A percentile compares a stretch with the other conserved stretches of the same genome.
phyloP scores from a whole-genome alignment of 768 basidiomycete species.

The Agaricus sinodeliciosus region DNA sequence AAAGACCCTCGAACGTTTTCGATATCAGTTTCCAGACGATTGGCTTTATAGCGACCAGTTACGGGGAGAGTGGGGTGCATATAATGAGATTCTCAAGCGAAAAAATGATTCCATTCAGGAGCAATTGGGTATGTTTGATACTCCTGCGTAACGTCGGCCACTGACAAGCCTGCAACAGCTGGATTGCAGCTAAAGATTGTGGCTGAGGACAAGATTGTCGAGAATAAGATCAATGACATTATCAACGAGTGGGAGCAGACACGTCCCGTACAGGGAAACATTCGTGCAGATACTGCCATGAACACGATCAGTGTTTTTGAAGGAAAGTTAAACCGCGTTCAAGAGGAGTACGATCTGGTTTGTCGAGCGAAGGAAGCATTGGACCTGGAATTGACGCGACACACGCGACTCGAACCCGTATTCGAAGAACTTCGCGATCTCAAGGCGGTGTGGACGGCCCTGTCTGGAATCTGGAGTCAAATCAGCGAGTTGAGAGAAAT shows the following conservation, averaged over 20 bases:
- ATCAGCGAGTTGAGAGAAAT: conserved; percentile 84
- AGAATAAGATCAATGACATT: conserved; percentile 90
- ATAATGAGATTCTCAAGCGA: conserved; percentile 94
- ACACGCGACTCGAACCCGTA: conserved; percentile 88
- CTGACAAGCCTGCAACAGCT: conserved; percentile 37
- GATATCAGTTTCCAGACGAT: conserved; percentile 94
- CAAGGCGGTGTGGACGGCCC: conserved; percentile 97
- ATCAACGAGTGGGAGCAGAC: conserved; percentile 92
- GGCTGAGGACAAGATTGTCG: conserved; percentile 98
- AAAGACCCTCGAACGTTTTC: conserved; percentile 93
- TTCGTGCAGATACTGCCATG: conserved; percentile 95
- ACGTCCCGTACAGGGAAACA: conserved; percentile 93
- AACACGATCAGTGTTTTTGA: conserved; percentile 96
- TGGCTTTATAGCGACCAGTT: conserved; percentile 99
- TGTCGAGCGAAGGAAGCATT: conserved; percentile 96
- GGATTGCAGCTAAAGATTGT: conserved; percentile 99
- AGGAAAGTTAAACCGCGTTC: conserved; percentile 78
- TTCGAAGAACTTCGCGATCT: conserved; percentile 94
- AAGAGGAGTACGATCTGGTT: conserved; percentile 94
- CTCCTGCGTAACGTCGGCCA: neutral
- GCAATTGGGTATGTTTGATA: conserved; percentile 73
- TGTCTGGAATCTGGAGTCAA: conserved; percentile 95
- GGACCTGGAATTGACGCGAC: conserved; percentile 84
- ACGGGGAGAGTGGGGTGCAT: conserved; percentile 96
- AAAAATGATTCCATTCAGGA: conserved; percentile 99